Evolutionary conservation across 202 grass and related monocot species (phyloP), one percentile per base, ranked within the genome.

Genomic region (Carex arenaria): DNA sequence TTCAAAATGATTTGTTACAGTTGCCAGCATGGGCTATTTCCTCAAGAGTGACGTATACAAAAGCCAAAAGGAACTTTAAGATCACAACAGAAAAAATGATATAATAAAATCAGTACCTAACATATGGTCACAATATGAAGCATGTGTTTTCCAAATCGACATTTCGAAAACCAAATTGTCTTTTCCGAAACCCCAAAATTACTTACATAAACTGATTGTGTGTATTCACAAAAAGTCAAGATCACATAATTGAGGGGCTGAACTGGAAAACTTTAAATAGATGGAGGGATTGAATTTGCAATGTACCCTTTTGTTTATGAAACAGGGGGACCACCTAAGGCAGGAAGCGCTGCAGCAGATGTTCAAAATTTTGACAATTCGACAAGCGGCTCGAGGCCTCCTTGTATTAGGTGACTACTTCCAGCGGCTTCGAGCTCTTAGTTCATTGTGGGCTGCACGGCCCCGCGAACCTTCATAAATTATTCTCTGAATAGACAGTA

Each of bases 401-500:
- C 85, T 99, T 55, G 89, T 85, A 22, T 74, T 99, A 17, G 89
- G 93, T 17, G 96, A 99, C 80, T 95, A 99, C 85, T 92, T 99
- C 82, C 88, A 95, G 80, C 91, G 91, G 40, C 91, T 95, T 78
- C 92, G 96, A 30, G 80, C 88, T 56, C 89, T 99, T 71, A 94
- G 96, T 87, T 86, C 90, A 10, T 73, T 95, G 17, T 99, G 93
- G 93, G 89, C 85, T 28, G 78, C 91, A 0, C 92, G 95, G 17
- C 89, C 87, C 36, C 88, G 81, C n/a, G 89, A 95, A 81, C 67
- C 89, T 2, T 89, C 88, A 3, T 93, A 85, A 88, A 82, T 64
- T 80, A 86, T 66, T 17, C 80, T 82, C 43, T 69, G 14, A 81
- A 82, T 78, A 68, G 56, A 57, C 7, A 67, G 64, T 19, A 13